Evolutionary conservation across 495 filamentous ascomycete species (phyloP), one percentile per base, ranked within the genome.

Genomic region (Chlorociboria aeruginascens): DNA sequence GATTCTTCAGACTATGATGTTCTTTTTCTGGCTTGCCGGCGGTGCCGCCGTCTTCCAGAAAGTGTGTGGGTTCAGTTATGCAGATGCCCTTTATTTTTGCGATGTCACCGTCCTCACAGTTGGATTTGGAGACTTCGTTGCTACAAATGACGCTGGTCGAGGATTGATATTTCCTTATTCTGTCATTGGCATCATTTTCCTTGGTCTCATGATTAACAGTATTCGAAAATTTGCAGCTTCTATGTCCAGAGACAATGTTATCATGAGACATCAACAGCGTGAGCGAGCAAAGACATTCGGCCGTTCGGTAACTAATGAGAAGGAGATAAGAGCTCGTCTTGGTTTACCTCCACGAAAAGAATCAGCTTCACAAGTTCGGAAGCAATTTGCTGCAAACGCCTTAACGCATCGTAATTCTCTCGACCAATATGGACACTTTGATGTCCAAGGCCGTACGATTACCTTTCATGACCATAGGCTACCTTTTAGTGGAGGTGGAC

Each of bases 1-100:
- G 17, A 89, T 89, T 73, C 62, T 89, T 7, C 85, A 89, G 52
- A 88, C 83, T 1, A 86, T 86, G 58, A 69, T 70, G 35, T 83
- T 88, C 57, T 72, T 82, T 59, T 65, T 79, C 33, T 89, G 85
- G 61, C 69, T 89, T 6, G 76, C 85, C 6, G 71, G 77, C 11
- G 83, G 84, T 1, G 73, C 83, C 0, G 69, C 68, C 0, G 67
- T 88, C 0, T 90, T 79, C 54, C 65, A 69, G 3, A 68, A 64
- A 7, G 55, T 89, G 30, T 82, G 86, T 57, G 71, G 69, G 7
- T 88, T 83, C 74, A 59, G 60, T 8, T 88, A 77, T 48, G 63
- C 80, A 0, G 78, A 89, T 60, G 75, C 78, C 0, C 60, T 90
- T 0, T 90, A 83, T 53, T 89, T 74, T 63, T 76, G 80, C 3